Evolutionary conservation across 129 eudicot genomes (phyloP), one percentile per base, ranked within the genome.

Genomic region (Flaveria linearis): DNA sequence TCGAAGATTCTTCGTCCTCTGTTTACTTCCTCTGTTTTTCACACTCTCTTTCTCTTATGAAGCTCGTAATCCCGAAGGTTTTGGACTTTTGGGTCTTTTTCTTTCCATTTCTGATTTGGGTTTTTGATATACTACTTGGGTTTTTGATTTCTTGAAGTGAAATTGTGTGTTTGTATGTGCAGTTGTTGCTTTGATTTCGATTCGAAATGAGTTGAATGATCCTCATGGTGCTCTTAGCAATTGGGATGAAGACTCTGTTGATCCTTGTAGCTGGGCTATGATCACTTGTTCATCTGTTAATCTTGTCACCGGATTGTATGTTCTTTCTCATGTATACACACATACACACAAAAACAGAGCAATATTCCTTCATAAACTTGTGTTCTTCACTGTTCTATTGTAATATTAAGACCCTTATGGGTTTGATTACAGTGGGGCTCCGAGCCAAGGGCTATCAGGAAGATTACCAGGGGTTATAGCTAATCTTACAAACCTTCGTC

Each of bases 211-310:
- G 12, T 76, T 94, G 50, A 72, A 69, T 69, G 99, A 94, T 73
- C 99, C 99, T 64, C 87, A 88, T 83, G 96, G 96, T 36, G 97
- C 86, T 84, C 64, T 94, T 2, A 91, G 76, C 81, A 91, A 89
- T 72, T 94, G 99, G 99, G 99, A 94, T 84, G 96, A 94, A 53
- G 86, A 89, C 75, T 94, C 99, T 45, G 97, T 89, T 15, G 99
- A 94, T 71, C 99, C 99, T 36, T 94, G 99, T 79, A 94, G 99
- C 77, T 94, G 99, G 99, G 88, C 97, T 78, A 85, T 91, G 97
- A 94, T 94, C 72, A 94, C 97, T 79, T 94, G 99, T 41, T 91
- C 96, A 13, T 78, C 90, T 74, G 94, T 89, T 83, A 91, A 89
- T 84, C 86, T 92, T 75, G 99, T 95, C 62, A 84, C 88, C 63